Conservation (phyloP, 2,329 filamentous ascomycete genomes). For the Clarireedia homoeocarpa region DNA sequence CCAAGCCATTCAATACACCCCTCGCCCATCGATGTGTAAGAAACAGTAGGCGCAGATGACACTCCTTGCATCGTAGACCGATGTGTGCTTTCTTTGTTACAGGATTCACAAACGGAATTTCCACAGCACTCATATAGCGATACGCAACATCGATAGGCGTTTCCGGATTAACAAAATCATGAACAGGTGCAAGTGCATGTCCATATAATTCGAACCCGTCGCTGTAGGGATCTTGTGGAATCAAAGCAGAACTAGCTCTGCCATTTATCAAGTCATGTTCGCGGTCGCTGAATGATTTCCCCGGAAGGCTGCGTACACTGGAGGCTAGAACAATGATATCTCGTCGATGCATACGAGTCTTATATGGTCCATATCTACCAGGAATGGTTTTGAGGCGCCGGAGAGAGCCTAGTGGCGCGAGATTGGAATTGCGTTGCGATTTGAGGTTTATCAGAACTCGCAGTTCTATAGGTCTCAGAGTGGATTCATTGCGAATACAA, state of each 20-base stretch:
- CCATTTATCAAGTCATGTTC: neutral
- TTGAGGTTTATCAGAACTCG: neutral
- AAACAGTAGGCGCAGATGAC: too few relatives aligned
- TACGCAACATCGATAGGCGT: neutral
- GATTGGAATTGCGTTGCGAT: neutral
- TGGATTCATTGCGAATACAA: constrained; percentile 11
- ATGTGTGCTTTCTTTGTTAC: neutral
- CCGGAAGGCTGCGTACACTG: neutral
- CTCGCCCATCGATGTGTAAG: too few relatives aligned
- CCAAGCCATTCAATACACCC: too few relatives aligned
- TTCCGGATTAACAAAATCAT: neutral
- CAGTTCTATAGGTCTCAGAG: neutral
- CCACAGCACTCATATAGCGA: neutral
- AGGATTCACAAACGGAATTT: neutral
- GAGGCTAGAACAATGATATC: neutral
- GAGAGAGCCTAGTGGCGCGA: neutral
- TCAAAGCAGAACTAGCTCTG: neutral
- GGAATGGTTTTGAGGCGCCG: neutral
- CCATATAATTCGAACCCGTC: neutral
- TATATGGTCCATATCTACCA: neutral
- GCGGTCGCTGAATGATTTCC: neutral
- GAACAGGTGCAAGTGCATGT: neutral
- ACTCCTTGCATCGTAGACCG: neutral
- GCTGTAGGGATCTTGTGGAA: neutral
- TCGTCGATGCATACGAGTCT: neutral